These are phyloP conservation scores for Yarrowia sp. DNA, from an alignment of 805 yeast species.

Conservation along the genomic window DNA sequence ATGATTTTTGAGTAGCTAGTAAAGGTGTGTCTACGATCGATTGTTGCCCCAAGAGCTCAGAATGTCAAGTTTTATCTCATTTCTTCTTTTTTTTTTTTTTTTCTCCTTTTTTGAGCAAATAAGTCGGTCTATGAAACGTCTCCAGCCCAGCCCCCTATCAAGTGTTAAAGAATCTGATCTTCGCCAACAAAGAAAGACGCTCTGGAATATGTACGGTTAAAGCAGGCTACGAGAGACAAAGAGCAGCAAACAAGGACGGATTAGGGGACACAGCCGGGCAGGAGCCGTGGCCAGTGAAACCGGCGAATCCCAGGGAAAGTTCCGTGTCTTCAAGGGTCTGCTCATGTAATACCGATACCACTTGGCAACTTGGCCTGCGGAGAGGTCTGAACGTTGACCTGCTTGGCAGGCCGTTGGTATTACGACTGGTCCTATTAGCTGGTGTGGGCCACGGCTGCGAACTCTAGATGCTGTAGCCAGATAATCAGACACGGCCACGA, in stretches of 20 bases:
- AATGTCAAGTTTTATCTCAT: too few species aligned
- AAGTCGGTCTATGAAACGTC: background rate
- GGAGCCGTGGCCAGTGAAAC: background rate
- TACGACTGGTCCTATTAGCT: background rate
- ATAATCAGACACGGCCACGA: constrained; percentile 1
- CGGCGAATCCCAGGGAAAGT: background rate
- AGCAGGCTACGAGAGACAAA: background rate
- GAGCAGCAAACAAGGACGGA: background rate
- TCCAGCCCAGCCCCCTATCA: constrained; percentile 18
- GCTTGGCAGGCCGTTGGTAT: background rate
- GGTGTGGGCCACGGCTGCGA: background rate
- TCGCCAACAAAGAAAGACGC: background rate
- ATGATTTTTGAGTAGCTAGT: too few species aligned
- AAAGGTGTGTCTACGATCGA: too few species aligned
- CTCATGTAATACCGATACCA: background rate
- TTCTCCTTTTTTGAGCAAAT: background rate
- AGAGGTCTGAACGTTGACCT: background rate
- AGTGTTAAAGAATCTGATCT: constrained; percentile 12
- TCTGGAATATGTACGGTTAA: constrained; percentile 10
- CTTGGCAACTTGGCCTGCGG: background rate
- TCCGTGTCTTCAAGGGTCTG: background rate
- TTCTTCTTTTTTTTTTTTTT: too few species aligned
- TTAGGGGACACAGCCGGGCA: background rate
- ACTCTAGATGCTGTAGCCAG: constrained; percentile 19
- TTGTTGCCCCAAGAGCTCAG: too few species aligned